Evolutionary conservation across 2,329 filamentous ascomycete genomes (phyloP), one percentile per base, ranked within the genome.

Genomic region (Fusarium albidum): DNA sequence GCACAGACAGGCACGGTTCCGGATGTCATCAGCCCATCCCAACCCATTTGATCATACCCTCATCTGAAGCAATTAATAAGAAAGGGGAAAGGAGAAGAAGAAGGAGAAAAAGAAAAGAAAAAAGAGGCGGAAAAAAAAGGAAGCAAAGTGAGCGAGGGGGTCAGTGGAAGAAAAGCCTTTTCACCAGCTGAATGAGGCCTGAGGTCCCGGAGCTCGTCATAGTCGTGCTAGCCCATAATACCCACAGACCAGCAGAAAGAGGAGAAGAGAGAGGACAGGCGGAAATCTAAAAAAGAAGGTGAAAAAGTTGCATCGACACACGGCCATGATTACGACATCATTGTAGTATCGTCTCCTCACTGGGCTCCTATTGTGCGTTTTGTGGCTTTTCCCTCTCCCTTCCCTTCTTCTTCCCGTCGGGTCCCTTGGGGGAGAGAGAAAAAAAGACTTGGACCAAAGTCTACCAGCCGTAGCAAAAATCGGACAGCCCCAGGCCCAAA

Each of bases 171-270:
- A 27, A 49, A 52, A 26, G 13, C 25, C 32, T 40, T 21, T 48
- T 29, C 34, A 39, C 31, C 31, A 40, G 28, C 21, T 38, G 31
- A 38, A 29, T 38, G 31, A 38, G 29, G 27, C 18, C 41, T 44
- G 12, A 53, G 53, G 51, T 21, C 17, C 21, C 5, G 43, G 55
- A 35, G 60, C 48, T 7, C 21, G 21, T 21, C 54, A 25, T 58
- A 38, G 33, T 50, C 52, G n/a, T n/a, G n/a, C n/a, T 52, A 52
- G 42, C 42, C 47, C 47, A 52, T 41, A 48, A 52, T 41, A 48
- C 57, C 41, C 45, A 55, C 54, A 46, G 29, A 40, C 35, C 17
- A 7, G 17, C 28, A 38, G n/a, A 14, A 15, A 11, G 18, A 7
- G 17, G 31, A 38, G n/a, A 14, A 15, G 15, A n/a, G 32, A 58